These are phyloP conservation scores for Euptelea pleiosperma DNA, from an alignment of 164 flowering plant species.

Conservation along the genomic window DNA sequence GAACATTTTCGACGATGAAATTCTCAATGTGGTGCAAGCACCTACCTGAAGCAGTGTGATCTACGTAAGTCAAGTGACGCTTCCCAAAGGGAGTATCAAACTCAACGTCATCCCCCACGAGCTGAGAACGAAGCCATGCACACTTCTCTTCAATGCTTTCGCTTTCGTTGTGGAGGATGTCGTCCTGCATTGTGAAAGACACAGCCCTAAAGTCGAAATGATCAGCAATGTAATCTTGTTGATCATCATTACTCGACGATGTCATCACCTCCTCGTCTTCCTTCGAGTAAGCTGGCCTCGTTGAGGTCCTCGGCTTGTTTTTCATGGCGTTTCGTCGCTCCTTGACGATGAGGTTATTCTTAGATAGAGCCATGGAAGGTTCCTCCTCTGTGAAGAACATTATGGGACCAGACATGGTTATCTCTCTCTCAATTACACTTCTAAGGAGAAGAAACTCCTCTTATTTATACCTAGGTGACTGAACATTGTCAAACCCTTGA, in stretches of 20 bases:
- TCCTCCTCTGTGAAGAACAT: not conserved
- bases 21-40: conserved; percentile 16
- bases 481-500: too few relatives aligned
- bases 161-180: not conserved
- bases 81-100: conserved; percentile 15
- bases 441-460: too few relatives aligned
- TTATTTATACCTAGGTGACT: too few relatives aligned
- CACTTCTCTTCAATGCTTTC: conserved; percentile 9
- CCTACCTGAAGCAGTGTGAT: conserved; percentile 23
- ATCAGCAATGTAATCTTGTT: not conserved
- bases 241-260: too few relatives aligned
- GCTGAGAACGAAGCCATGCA: conserved; percentile 11
- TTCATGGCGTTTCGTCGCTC: not conserved
- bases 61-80: conserved; percentile 15
- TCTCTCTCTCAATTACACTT: too few relatives aligned
- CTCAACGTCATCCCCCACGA: conserved; percentile 1
- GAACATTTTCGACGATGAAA: conserved; percentile 12
- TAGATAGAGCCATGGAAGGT: not conserved
- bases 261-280: not conserved
- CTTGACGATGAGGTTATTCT: not conserved
- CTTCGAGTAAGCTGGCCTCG: not conserved
- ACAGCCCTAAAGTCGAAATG: not conserved
- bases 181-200: not conserved
- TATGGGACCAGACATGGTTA: not conserved
- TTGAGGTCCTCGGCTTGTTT: not conserved